phyloP scores from a whole-genome alignment of 2,329 filamentous ascomycete species.

The Fusarium succisae region DNA sequence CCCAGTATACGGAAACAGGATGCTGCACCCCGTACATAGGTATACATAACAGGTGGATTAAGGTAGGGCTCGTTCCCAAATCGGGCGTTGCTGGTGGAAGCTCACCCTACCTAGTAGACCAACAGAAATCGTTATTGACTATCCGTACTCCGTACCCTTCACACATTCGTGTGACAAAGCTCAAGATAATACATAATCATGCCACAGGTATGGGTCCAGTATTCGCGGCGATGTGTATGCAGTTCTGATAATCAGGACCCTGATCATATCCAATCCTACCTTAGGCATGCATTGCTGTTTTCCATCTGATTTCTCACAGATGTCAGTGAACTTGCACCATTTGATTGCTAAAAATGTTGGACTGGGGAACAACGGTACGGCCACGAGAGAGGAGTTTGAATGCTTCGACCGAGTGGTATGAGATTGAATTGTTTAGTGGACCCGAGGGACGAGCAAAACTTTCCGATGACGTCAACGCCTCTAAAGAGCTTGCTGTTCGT shows the following conservation, averaged over 20 bases:
- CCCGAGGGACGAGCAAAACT: neutral
- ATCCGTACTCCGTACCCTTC: neutral
- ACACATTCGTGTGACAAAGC: conserved; percentile 10
- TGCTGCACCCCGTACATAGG: neutral
- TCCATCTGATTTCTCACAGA: neutral
- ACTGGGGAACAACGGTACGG: neutral
- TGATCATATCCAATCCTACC: conserved; percentile 5
- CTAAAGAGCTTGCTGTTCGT: conserved; percentile 18
- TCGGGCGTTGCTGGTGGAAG: conserved; percentile 16
- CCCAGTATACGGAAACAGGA: conserved; percentile 16
- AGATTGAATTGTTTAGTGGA: neutral
- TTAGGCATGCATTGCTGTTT: neutral
- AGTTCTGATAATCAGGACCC: conserved; percentile 15
- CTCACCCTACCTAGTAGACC: neutral
- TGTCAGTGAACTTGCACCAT: conserved; percentile 30
- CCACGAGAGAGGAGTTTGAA: neutral
- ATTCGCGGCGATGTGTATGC: conserved; percentile 19
- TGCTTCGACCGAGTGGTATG: neutral
- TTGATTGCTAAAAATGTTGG: neutral
- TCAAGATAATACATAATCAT: conserved; percentile 2
- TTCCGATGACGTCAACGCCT: conserved; percentile 40
- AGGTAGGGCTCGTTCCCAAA: conserved; percentile 25
- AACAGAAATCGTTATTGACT: neutral
- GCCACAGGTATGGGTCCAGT: conserved; percentile 17
- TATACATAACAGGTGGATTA: conserved; percentile 13